A percentile compares a stretch with the other conserved stretches of the same genome.
These are phyloP conservation scores for Sphaerulina populicola DNA, from an alignment of 2,329 filamentous ascomycete genomes.

Conservation along the genomic window DNA sequence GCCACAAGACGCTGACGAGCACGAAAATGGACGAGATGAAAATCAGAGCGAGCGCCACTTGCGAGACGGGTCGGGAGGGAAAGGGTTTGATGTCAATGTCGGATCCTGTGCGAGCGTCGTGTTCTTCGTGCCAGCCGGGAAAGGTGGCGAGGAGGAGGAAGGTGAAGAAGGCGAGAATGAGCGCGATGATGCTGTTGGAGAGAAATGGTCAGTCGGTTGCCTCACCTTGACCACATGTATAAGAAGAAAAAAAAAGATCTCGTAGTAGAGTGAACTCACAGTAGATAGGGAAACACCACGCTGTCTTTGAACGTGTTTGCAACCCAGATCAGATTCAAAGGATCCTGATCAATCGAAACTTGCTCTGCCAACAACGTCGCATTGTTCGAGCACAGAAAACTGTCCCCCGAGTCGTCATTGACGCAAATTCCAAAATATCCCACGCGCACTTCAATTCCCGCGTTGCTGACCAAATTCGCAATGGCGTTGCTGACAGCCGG, in stretches of 20 bases:
- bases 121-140: constrained; percentile 92
- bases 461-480: constrained; percentile 77
- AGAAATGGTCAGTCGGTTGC: no score
- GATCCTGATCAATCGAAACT: constrained; percentile 83
- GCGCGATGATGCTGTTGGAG: constrained; percentile 75
- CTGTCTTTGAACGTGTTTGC: constrained; percentile 96
- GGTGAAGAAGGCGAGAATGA: constrained; percentile 93
- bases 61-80: constrained; percentile 82
- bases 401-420: constrained; percentile 70
- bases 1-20: constrained; percentile 65
- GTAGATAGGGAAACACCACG: constrained; percentile 93
- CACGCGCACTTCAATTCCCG: constrained; percentile 79
- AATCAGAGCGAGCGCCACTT: constrained; percentile 87
- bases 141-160: constrained; percentile 93
- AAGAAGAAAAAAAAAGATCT: no score
- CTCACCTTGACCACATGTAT: no score
- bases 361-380: constrained; percentile 86
- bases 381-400: constrained; percentile 94
- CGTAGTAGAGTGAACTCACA: no score
- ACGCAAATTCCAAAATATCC: constrained; percentile 98
- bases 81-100: constrained; percentile 91
- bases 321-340: constrained; percentile 93
- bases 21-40: constrained; percentile 61
- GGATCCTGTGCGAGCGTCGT: constrained; percentile 63
- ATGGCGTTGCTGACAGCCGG: constrained; percentile 81